A percentile compares a stretch with the other conserved stretches of the same genome.
Evolutionary conservation across 306 rosid species (phyloP).

Genomic region (Cotoneaster glaucophyllus): DNA sequence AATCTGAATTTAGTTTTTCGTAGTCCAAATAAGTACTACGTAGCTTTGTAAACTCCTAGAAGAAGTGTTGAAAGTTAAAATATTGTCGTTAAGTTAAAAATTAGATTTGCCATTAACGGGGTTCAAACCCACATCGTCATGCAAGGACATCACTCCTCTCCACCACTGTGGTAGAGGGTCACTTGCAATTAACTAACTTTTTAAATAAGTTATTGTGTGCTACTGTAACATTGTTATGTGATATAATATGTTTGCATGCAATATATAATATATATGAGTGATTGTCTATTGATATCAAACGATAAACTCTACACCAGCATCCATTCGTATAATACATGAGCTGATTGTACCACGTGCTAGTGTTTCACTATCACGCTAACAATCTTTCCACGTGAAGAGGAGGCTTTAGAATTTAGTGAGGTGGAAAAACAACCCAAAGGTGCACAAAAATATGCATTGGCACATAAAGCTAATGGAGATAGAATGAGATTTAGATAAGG

Average conservation of each 20-base stretch:
- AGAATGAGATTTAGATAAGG: conserved; percentile 29
- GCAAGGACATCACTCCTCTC: no score
- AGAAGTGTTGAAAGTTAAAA: neutral
- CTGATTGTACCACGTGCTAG: no score
- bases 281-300: neutral
- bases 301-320: no score
- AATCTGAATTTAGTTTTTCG: neutral
- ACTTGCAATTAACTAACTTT: neutral
- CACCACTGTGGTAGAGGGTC: no score
- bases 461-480: conserved; percentile 20
- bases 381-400: neutral
- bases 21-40: neutral
- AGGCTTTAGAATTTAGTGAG: neutral
- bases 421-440: neutral
- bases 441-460: neutral
- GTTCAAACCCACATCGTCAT: no score
- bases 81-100: no score
- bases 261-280: neutral
- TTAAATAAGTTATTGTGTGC: neutral
- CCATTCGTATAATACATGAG: neutral
- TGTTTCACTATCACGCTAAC: no score
- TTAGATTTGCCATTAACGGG: no score
- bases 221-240: no score
- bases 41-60: neutral
- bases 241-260: no score